These are phyloP conservation scores for Solanum sejunctum DNA, from an alignment of 257 asterid genomes.

Conservation along the genomic window DNA sequence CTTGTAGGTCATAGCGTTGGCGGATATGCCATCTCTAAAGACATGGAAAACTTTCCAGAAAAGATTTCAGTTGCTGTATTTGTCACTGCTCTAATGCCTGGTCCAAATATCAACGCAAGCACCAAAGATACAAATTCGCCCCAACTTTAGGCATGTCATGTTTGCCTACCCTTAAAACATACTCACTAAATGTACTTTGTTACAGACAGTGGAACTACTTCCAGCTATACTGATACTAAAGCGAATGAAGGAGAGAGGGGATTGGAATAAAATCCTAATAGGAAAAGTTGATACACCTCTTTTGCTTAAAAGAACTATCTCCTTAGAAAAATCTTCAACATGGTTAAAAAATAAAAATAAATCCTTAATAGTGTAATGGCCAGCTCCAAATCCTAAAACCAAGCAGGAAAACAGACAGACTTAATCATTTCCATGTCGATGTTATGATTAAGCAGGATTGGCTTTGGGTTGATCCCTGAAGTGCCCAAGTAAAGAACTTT, in stretches of 20 bases:
- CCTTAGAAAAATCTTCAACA: background rate
- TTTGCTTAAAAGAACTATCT: background rate
- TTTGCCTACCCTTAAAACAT: background rate
- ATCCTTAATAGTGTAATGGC: background rate
- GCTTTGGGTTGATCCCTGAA: background rate
- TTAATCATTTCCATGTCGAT: background rate
- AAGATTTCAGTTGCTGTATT: background rate
- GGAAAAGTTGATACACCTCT: too few relatives aligned
- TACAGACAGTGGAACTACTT: background rate
- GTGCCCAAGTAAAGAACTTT: background rate
- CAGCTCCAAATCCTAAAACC: background rate
- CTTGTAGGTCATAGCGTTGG: background rate
- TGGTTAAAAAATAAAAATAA: too few relatives aligned
- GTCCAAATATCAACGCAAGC: background rate
- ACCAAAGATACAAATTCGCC: background rate
- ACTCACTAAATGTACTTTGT: background rate
- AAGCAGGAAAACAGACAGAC: background rate
- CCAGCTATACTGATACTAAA: too few relatives aligned
- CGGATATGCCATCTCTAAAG: background rate
- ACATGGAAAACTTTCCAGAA: background rate
- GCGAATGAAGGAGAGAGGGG: too few relatives aligned
- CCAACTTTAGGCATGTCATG: background rate
- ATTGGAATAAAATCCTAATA: too few relatives aligned
- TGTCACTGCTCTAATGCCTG: slow-evolving; percentile 13
- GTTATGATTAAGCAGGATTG: background rate